A percentile compares a stretch with the other conserved stretches of the same genome.
phyloP scores from a whole-genome alignment of 1,284 basidiomycete genomes.

The Cutaneotrichosporon cutaneum region DNA sequence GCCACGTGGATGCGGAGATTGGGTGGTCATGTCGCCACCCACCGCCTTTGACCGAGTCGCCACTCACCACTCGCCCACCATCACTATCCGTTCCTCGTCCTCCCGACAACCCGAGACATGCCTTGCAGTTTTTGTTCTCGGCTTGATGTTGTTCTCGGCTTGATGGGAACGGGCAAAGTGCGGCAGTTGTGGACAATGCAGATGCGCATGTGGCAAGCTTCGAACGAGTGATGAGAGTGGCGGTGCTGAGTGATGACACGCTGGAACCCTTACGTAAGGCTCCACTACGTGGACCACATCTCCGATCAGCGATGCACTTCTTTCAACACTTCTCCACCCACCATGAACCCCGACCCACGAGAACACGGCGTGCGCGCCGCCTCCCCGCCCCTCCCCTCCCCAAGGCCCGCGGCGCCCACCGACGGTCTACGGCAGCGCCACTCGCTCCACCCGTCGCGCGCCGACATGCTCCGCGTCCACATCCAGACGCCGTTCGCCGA shows the following conservation, averaged over 20 bases:
- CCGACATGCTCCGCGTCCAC: conserved; percentile 27
- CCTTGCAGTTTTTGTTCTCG: too few relatives aligned
- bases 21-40: not conserved
- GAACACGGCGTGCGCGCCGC: conserved; percentile 16
- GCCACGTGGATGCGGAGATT: not conserved
- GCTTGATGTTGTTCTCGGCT: not conserved
- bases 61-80: not conserved
- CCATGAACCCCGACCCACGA: conserved; percentile 24
- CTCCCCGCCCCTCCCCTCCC: conserved; percentile 14
- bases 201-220: too few relatives aligned
- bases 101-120: too few relatives aligned
- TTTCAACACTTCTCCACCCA: not conserved
- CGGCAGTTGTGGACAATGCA: too few relatives aligned
- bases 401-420: not conserved
- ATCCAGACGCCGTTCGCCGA: conserved; percentile 42
- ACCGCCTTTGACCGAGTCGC: not conserved
- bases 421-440: conserved; percentile 16
- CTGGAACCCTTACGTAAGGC: conserved; percentile 11
- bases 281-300: not conserved
- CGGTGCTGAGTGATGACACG: not conserved
- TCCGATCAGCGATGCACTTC: too few relatives aligned
- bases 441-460: not conserved
- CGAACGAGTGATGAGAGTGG: not conserved
- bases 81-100: not conserved
- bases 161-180: not conserved